Evolutionary conservation across 2,329 filamentous ascomycete species (phyloP).

Genomic region (Ceratocystiopsis sp.): DNA sequence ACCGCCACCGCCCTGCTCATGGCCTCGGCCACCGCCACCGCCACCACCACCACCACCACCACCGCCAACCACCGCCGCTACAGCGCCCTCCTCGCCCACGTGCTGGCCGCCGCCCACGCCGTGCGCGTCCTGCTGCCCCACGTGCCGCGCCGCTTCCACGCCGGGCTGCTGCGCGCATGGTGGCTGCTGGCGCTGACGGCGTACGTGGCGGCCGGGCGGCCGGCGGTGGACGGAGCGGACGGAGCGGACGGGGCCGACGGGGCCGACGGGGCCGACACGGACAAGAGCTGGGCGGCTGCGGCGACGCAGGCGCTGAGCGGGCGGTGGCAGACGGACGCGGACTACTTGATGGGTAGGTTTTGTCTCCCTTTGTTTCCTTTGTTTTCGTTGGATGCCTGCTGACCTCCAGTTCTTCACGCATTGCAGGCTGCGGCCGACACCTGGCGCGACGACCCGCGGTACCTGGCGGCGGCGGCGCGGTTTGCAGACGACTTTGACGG

Average conservation of each 20-base stretch:
- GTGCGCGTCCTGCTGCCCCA: conserved; percentile 70
- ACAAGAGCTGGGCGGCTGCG: conserved; percentile 63
- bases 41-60: conserved; percentile 35
- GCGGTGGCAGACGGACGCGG: conserved; percentile 51
- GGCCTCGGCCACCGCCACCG: no score
- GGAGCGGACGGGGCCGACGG: conserved; percentile 45
- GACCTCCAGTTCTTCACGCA: conserved; percentile 42
- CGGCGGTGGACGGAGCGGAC: conserved; percentile 51
- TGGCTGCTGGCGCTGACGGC: conserved; percentile 68
- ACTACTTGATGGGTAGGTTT: conserved; percentile 63
- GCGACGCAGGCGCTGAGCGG: conserved; percentile 53
- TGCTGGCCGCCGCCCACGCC: conserved; percentile 75
- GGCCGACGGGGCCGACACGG: conserved; percentile 18
- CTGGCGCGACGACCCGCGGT: conserved; percentile 55
- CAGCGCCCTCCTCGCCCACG: conserved; percentile 64
- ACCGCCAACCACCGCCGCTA: conserved; percentile 42
- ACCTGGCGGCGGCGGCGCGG: conserved; percentile 50
- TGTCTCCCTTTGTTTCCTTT: not conserved
- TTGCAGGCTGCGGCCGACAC: conserved; percentile 58
- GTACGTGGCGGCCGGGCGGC: conserved; percentile 61
- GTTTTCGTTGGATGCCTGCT: no score
- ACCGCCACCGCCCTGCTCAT: conserved; percentile 45
- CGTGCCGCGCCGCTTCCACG: conserved; percentile 55
- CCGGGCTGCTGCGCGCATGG: conserved; percentile 67
- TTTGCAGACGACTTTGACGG: conserved; percentile 59